Percentiles rank a stretch among this genome's conserved stretches.
Conservation (phyloP, 169 alveolate species). For the Besnoitia besnoiti region DNA sequence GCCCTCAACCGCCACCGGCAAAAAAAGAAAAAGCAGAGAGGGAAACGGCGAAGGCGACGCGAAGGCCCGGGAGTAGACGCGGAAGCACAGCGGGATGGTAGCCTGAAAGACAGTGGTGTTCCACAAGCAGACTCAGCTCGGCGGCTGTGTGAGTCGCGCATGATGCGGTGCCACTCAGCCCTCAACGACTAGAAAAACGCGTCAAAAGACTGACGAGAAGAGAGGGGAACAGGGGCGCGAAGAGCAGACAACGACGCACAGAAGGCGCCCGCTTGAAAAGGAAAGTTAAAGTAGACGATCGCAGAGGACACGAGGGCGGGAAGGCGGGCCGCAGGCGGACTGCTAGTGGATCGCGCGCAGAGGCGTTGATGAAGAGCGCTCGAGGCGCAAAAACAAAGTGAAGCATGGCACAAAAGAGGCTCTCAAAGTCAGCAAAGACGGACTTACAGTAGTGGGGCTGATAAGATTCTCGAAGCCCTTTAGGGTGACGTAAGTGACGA, state of each 20-base stretch:
- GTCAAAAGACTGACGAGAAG: not conserved
- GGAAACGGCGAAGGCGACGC: not conserved
- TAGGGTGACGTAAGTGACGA: slow-evolving; percentile 54
- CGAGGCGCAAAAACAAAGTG: not conserved
- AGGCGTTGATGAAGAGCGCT: no score
- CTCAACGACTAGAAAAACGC: no score
- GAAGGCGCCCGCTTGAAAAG: not conserved
- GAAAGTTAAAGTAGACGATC: not conserved
- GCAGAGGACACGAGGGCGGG: not conserved
- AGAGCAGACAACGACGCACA: not conserved
- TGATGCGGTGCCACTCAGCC: no score
- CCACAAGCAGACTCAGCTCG: not conserved
- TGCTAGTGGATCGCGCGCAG: no score
- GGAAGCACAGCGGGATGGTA: not conserved
- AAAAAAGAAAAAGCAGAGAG: not conserved
- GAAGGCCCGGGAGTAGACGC: not conserved
- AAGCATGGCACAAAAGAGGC: not conserved
- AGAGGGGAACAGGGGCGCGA: not conserved
- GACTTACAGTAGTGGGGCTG: slow-evolving; percentile 55
- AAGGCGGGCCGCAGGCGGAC: not conserved
- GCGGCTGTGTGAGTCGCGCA: no score
- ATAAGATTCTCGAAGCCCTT: slow-evolving; percentile 55
- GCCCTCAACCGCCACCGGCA: slow-evolving; percentile 6
- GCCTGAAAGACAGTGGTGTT: not conserved
- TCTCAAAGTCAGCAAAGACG: not conserved